Base-by-base conservation (phyloP, 306 rosid species). In the Castanea sativa region DNA sequence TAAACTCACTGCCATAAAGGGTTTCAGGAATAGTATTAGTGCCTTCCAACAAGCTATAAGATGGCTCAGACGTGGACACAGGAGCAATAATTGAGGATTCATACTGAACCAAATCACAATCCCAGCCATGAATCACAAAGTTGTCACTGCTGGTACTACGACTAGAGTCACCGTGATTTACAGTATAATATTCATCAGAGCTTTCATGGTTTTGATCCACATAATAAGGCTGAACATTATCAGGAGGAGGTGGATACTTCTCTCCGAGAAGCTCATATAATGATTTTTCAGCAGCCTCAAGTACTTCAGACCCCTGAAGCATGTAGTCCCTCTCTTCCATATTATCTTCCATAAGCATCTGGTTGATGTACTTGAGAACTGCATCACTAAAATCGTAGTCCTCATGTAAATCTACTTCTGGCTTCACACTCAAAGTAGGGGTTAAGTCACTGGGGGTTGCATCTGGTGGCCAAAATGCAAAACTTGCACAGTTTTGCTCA, bases 261-360 rank as follows among this genome's bases (percentile, higher is more conserved):
- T 78, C 76, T 23, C 81, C 76, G 67, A 79, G 57, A 75, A 72
- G 86, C 41, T 82, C 79, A 71, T 78, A 71, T 1, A 78, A 65
- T n/a, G 88, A 85, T 59, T 70, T 73, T 41, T 85, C 86, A 5
- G 83, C 78, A 41, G 83, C 79, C 19, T 81, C 67, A 63, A 85
- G 78, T 10, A 79, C 81, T 69, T 82, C 53, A 49, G 53, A 49
- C 15, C 53, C 88, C n/a, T 85, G 88, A 82, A 63, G 82, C 79
- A 79, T 82, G 73, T 55, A 79, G 16, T 52, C 55, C 76, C 77
- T 85, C 19, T 81, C 88, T 74, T 85, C 88, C 69, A 74, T 78
- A 55, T 85, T 81, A 72, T 85, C 88, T 71, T 78, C 88, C 86
- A 85, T 78, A 82, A 82, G 84, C 79, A 85, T 82, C 58, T 82